Base-by-base conservation (phyloP, 441 rosid genomes). In the Aleurites moluccanus region DNA sequence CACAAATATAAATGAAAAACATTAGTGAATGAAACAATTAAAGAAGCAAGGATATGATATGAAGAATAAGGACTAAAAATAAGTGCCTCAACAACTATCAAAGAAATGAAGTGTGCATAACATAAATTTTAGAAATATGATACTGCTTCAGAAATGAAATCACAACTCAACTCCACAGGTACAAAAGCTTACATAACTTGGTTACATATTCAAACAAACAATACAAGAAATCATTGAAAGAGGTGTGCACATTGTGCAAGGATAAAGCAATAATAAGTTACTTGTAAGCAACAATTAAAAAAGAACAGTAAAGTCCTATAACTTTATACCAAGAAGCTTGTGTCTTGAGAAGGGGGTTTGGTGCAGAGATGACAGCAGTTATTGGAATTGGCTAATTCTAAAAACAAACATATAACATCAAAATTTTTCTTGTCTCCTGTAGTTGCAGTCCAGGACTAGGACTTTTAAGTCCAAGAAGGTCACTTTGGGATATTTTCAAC, bases 51-150 rank as follows among this genome's bases (percentile, higher is more conserved):
- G 10, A 47, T 57, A 25, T 33, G 38, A 35, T 35, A 52, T 21
- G 72, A 57, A 18, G 53, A 55, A 67, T 38, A 67, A 4, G 13
- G 20, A 27, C 67, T 6, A 25, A 4, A 38, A 18, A 62, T 0
- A 53, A 40, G 40, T 62, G 79, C 55, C 63, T 70, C 74, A 63
- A 40, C 25, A 23, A 8, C 44, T n/a, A 42, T 0, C 6, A 55
- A 28, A 52, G 70, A 70, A 64, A 9, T 16, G 38, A 25, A 25
- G 25, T 73, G 30, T 20, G 33, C 7, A 4, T 56, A 38, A 63
- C 23, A 23, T 50, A n/a, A 11, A 16, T 23, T 47, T 15, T 21
- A 63, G 55, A 30, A 73, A 52, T 33, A 14, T 62, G 38, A 45
- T 6, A 1, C 14, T 11, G 18, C 65, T 40, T 21, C 33, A 16